Evolutionary conservation across 345 rosid genomes (phyloP), one percentile per base, ranked within the genome.

Genomic region (Populus euphratica): DNA sequence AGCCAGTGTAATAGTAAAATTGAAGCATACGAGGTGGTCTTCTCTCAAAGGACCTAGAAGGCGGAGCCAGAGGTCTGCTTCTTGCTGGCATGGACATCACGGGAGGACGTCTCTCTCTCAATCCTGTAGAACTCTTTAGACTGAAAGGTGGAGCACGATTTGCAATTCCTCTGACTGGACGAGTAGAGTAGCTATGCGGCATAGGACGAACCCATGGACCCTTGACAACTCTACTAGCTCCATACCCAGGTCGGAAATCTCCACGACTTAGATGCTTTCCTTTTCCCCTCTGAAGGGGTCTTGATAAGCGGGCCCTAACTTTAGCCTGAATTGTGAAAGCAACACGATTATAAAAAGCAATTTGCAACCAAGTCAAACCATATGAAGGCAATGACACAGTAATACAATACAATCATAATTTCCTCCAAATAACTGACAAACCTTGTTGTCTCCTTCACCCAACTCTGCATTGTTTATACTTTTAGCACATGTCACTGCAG

Each of bases 251-350:
- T 67, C 93, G 89, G 61, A 78, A 82, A 81, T 90, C 90, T 69
- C 90, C 85, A 52, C 88, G 94, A 78, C 87, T 85, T 4, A 70
- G 62, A 80, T 85, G 88, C 75, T 88, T 91, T 73, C 90, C 89
- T 81, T 91, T 91, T 68, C 92, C 95, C 83, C 89, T 89, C 69
- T 96, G 98, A 83, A 87, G 97, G 18, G 99, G 99, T 78, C 98
- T 87, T 29, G 99, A 96, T 80, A 96, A 84, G 76, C 98, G 91
- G 63, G 99, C 98, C 83, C 98, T 91, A 70, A 96, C 99, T 88
- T 91, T 96, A 81, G 91, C 96, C 99, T 96, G 85, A 70, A 74
- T 39, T 10, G 69, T 27, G 67, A 52, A 72, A 77, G 2, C 73
- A 31, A 33, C 52, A 20, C 21, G 6, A 68, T 68, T 76, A 64